These are phyloP conservation scores for Serendipita sp. DNA, from an alignment of 768 basidiomycete genomes.

Conservation along the genomic window DNA sequence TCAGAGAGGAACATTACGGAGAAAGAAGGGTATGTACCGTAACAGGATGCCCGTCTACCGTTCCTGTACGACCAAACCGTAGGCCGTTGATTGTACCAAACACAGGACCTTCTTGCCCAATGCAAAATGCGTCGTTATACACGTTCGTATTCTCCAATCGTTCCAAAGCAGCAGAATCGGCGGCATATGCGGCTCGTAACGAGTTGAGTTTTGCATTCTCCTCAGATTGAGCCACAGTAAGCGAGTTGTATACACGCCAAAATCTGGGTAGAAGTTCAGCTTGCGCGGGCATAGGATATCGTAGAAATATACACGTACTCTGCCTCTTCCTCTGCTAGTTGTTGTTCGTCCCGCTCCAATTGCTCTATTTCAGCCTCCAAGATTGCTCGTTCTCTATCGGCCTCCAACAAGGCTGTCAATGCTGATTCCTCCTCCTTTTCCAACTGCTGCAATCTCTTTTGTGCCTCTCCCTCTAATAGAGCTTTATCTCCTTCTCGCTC, in stretches of 20 bases:
- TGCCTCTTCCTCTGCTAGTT: slow-evolving; percentile 66
- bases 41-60: slow-evolving; percentile 48
- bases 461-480: slow-evolving; percentile 44
- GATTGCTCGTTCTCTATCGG: slow-evolving; percentile 60
- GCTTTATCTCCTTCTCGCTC: slow-evolving; percentile 48
- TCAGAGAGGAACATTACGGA: slow-evolving; percentile 19
- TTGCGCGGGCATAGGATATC: neutral
- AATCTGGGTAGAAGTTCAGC: slow-evolving; percentile 33
- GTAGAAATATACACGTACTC: slow-evolving; percentile 34
- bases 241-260: slow-evolving; percentile 65
- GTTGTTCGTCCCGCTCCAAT: slow-evolving; percentile 62
- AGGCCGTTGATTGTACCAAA: slow-evolving; percentile 98
- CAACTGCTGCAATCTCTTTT: slow-evolving; percentile 55
- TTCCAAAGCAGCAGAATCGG: slow-evolving; percentile 60
- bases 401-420: slow-evolving; percentile 56
- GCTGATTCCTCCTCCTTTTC: slow-evolving; percentile 51
- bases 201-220: slow-evolving; percentile 56
- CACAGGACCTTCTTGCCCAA: slow-evolving; percentile 72
- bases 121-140: slow-evolving; percentile 90
- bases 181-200: slow-evolving; percentile 59
- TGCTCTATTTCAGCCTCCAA: slow-evolving; percentile 54
- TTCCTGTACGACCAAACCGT: slow-evolving; percentile 43
- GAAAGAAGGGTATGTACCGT: slow-evolving; percentile 33
- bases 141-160: slow-evolving; percentile 85
- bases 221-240: slow-evolving; percentile 44